These are phyloP conservation scores for Straminergon stramineum DNA, from an alignment of 225 moss, liverwort and hornwort species.

Conservation along the genomic window DNA sequence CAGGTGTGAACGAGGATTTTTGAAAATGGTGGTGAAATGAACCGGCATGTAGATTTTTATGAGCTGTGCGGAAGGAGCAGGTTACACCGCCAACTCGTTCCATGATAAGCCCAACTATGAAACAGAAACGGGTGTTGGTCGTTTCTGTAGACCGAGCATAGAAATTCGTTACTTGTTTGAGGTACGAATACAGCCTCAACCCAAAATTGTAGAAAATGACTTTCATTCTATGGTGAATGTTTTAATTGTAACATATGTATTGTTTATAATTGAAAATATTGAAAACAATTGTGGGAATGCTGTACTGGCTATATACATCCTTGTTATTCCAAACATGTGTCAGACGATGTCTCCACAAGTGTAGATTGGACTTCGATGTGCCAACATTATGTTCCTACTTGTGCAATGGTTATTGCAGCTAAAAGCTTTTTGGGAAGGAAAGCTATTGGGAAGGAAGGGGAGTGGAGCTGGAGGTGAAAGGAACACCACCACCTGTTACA, in stretches of 20 bases:
- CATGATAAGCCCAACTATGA: not conserved
- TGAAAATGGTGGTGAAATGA: slow-evolving; percentile 32
- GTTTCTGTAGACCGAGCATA: slow-evolving; percentile 33
- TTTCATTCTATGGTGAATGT: not conserved
- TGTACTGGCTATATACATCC: not conserved
- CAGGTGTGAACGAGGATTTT: slow-evolving; percentile 12
- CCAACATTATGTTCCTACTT: not conserved
- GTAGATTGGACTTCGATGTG: not conserved
- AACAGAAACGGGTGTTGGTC: not conserved
- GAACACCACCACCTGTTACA: not conserved
- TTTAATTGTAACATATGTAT: not conserved
- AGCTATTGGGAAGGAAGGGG: not conserved
- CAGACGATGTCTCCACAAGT: not conserved
- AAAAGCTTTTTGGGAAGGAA: not conserved
- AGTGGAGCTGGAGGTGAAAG: too few relatives aligned
- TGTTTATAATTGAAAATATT: not conserved
- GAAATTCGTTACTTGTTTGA: slow-evolving; percentile 53
- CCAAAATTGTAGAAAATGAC: not conserved
- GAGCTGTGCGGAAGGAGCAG: not conserved
- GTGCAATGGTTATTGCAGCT: not conserved
- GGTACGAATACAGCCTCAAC: slow-evolving; percentile 21
- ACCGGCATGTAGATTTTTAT: slow-evolving; percentile 43
- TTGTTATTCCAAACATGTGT: not conserved
- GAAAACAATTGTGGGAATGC: not conserved
- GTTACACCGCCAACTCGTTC: not conserved